Percentiles rank a stretch among this genome's conserved stretches.
Evolutionary conservation across 1,284 basidiomycete species (phyloP).

Genomic region (Trichosporon asahii): DNA sequence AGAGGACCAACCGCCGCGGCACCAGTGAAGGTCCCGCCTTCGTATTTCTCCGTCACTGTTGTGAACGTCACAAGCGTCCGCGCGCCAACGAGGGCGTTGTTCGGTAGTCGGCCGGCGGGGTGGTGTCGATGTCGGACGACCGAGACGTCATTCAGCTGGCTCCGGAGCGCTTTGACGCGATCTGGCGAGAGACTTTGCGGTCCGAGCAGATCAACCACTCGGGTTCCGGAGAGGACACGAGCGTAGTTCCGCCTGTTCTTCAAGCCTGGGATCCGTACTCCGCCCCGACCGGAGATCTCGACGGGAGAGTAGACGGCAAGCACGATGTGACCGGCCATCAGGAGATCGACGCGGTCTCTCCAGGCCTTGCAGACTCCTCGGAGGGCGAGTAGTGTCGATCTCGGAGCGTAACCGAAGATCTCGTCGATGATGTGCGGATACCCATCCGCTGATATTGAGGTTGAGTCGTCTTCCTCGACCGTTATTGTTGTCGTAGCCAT

Average conservation of each 20-base stretch:
- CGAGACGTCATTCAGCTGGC: background rate
- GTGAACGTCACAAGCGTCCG: conserved; percentile 16
- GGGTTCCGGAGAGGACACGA: conserved; percentile 12
- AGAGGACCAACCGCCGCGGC: conserved; percentile 18
- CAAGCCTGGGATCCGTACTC: background rate
- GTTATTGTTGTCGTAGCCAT: background rate
- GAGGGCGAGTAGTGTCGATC: conserved; percentile 10
- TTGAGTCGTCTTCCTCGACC: background rate
- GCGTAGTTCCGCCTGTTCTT: background rate
- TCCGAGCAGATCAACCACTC: conserved; percentile 19
- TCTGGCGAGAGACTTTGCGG: background rate
- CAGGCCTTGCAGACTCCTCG: conserved; percentile 13
- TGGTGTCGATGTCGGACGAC: conserved; percentile 17
- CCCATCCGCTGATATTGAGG: background rate
- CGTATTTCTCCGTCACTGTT: conserved; percentile 15
- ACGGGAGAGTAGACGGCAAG: conserved; percentile 9
- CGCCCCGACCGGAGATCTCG: background rate
- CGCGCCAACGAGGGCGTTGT: conserved; percentile 8
- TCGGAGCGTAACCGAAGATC: conserved; percentile 11
- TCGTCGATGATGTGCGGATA: conserved; percentile 20
- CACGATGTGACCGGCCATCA: conserved; percentile 19
- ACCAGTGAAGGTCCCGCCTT: conserved; percentile 11
- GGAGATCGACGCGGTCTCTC: conserved; percentile 17
- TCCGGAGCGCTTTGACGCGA: conserved; percentile 4
- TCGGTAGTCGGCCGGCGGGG: background rate